Conservation (phyloP, 805 yeast genomes). For the Blastobotrys attinorum region DNA sequence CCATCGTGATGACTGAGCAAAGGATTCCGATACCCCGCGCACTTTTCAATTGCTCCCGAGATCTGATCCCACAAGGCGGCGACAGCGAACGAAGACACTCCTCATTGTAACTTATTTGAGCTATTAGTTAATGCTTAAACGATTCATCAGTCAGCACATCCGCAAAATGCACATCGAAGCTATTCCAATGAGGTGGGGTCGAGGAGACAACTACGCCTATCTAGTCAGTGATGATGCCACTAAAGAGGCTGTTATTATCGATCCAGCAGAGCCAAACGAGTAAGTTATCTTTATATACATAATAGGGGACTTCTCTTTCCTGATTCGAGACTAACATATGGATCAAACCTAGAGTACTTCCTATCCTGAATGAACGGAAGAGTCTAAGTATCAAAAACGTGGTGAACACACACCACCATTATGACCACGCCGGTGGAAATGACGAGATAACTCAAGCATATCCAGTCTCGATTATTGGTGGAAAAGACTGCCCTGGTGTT, state of each 20-base stretch:
- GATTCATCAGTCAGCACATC: not conserved
- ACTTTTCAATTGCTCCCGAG: not conserved
- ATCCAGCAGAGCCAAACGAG: constrained; percentile 96
- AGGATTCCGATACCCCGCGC: no score
- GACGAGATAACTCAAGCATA: constrained; percentile 26
- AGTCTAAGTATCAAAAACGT: constrained; percentile 45
- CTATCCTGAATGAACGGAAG: constrained; percentile 35
- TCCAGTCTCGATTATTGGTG: constrained; percentile 69
- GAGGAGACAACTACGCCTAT: constrained; percentile 88
- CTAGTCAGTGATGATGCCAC: constrained; percentile 61
- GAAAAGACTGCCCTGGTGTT: constrained; percentile 70
- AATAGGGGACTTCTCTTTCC: no score
- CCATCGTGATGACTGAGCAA: no score
- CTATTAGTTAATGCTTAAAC: not conserved
- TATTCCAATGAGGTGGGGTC: constrained; percentile 92
- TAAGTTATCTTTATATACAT: no score
- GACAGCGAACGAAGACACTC: not conserved
- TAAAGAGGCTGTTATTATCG: constrained; percentile 72
- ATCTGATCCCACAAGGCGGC: no score
- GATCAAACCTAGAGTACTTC: constrained; percentile 62
- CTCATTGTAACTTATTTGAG: no score
- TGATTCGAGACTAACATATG: no score
- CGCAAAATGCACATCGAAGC: constrained; percentile 72
- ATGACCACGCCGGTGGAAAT: constrained; percentile 92
- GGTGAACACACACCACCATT: constrained; percentile 94